A percentile compares a stretch with the other conserved stretches of the same genome.
Conservation (phyloP, 371 early-diverging fungal species). For the Phascolomyces articulosus region DNA sequence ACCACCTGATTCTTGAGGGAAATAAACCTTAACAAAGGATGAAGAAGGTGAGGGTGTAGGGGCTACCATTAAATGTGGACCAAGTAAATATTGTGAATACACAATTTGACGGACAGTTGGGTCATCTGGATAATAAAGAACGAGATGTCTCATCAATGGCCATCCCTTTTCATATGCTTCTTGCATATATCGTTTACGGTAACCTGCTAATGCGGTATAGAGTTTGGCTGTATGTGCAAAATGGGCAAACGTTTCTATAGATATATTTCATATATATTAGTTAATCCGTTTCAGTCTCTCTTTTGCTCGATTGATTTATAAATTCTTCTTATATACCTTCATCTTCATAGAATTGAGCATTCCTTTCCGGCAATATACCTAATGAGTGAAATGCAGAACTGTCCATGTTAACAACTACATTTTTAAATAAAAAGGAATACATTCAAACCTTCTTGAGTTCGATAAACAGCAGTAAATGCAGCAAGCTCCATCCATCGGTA, state of each 20-base stretch:
- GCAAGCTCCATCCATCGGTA: conserved; percentile 60
- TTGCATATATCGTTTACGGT: conserved; percentile 39
- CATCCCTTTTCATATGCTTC: conserved; percentile 56
- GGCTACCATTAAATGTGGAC: conserved; percentile 38
- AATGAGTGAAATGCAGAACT: no score
- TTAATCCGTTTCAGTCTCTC: not conserved
- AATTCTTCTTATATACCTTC: conserved; percentile 35
- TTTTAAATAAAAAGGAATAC: no score
- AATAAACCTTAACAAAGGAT: conserved; percentile 48
- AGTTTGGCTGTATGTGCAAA: conserved; percentile 41
- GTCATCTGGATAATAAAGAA: conserved; percentile 54
- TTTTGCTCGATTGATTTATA: not conserved
- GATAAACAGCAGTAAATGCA: conserved; percentile 47
- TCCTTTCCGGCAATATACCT: conserved; percentile 42
- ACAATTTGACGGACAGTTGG: conserved; percentile 30
- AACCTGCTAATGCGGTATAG: conserved; percentile 34
- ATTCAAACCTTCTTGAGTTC: conserved; percentile 50
- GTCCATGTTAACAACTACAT: no score
- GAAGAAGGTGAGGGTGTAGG: conserved; percentile 38
- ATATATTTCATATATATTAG: not conserved
- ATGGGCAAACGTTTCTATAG: conserved; percentile 36
- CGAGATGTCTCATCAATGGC: conserved; percentile 54
- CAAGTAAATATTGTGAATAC: conserved; percentile 42
- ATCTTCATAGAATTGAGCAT: conserved; percentile 56
- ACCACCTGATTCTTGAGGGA: conserved; percentile 29